A percentile compares a stretch with the other conserved stretches of the same genome.
These are phyloP conservation scores for Neofusicoccum kwambonambiense DNA, from an alignment of 2,329 filamentous ascomycete species.

Conservation along the genomic window DNA sequence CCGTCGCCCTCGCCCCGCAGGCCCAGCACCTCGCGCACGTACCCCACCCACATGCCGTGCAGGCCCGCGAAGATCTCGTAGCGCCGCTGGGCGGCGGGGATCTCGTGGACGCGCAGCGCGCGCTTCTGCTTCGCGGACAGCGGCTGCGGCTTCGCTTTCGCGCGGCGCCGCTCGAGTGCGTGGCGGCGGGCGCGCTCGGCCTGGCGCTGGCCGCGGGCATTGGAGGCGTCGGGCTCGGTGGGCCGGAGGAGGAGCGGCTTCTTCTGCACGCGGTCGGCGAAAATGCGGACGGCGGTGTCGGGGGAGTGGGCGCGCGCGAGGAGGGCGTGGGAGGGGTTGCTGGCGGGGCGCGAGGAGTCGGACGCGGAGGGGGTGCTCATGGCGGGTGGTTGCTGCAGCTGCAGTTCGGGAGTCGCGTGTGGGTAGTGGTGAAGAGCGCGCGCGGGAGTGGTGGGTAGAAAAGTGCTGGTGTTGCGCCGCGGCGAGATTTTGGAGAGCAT, in stretches of 20 bases:
- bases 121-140: slow-evolving; percentile 80
- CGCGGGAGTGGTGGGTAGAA: too few species aligned
- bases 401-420: not conserved
- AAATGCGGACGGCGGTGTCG: slow-evolving; percentile 68
- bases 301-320: slow-evolving; percentile 78
- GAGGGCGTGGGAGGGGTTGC: slow-evolving; percentile 49
- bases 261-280: slow-evolving; percentile 77
- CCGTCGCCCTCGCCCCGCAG: slow-evolving; percentile 42
- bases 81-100: slow-evolving; percentile 66
- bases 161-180: slow-evolving; percentile 20
- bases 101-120: slow-evolving; percentile 67
- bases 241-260: slow-evolving; percentile 77
- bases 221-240: slow-evolving; percentile 63
- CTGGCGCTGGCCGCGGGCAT: slow-evolving; percentile 50
- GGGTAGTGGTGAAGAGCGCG: too few species aligned
- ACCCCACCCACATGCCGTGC: slow-evolving; percentile 76
- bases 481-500: too few species aligned
- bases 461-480: too few species aligned
- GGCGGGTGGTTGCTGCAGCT: not conserved
- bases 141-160: slow-evolving; percentile 59
- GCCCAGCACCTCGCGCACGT: slow-evolving; percentile 79
- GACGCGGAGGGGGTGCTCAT: not conserved
- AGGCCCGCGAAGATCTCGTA: slow-evolving; percentile 77
- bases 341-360: not conserved
- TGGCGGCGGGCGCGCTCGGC: slow-evolving; percentile 9